Percentiles rank a stretch among this genome's conserved stretches.
Evolutionary conservation across 2,329 filamentous ascomycete genomes (phyloP).

Genomic region (Ceratocystis cubensis): DNA sequence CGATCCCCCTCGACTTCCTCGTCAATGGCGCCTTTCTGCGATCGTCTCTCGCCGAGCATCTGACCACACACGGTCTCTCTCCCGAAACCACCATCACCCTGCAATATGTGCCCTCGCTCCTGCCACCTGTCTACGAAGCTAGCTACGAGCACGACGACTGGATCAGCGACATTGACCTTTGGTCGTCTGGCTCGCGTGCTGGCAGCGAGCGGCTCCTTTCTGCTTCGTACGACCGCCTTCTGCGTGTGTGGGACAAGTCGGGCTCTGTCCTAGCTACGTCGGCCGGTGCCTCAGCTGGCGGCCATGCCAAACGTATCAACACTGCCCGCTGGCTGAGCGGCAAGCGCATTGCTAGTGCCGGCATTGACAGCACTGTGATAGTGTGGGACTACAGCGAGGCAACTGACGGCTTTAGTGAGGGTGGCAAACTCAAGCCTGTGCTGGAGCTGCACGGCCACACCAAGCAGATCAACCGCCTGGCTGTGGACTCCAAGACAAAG

Average conservation of each 20-base stretch:
- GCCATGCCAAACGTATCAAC: constrained; percentile 67
- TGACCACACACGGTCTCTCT: constrained; percentile 73
- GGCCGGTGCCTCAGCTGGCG: constrained; percentile 49
- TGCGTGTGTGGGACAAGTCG: constrained; percentile 81
- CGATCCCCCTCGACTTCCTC: constrained; percentile 84
- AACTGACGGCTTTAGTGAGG: constrained; percentile 43
- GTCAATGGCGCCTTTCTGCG: constrained; percentile 87
- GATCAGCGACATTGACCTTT: constrained; percentile 76
- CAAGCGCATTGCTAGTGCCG: constrained; percentile 62
- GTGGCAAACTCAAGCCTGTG: constrained; percentile 58
- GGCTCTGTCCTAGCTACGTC: constrained; percentile 76
- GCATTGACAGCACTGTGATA: constrained; percentile 72
- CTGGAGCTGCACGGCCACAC: constrained; percentile 78
- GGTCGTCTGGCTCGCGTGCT: constrained; percentile 49
- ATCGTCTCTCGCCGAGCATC: constrained; percentile 80
- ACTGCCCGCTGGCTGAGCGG: constrained; percentile 71
- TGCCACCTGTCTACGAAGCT: constrained; percentile 78
- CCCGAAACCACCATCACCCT: constrained; percentile 76
- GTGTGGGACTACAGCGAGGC: constrained; percentile 78
- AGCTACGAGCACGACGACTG: constrained; percentile 97
- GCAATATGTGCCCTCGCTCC: constrained; percentile 84
- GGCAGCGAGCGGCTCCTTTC: constrained; percentile 58
- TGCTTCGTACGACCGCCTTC: constrained; percentile 80
- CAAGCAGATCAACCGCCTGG: constrained; percentile 59
- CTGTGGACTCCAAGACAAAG: constrained; percentile 57